Evolutionary conservation across 257 asterid species (phyloP).

Genomic region (Sherardia arvensis): DNA sequence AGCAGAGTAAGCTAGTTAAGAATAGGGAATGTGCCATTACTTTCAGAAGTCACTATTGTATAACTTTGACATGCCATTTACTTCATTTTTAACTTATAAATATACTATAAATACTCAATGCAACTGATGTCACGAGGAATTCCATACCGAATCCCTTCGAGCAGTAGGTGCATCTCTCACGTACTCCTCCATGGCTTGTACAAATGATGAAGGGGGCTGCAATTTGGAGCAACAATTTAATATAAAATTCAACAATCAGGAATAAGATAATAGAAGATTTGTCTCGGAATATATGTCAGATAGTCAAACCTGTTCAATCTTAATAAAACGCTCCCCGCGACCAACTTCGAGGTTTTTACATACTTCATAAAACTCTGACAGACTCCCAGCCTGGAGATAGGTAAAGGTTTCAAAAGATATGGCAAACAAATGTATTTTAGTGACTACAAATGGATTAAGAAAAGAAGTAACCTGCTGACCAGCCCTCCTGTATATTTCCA

Average conservation of each 20-base stretch:
- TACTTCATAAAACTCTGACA: conserved; percentile 85
- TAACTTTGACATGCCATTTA: background rate
- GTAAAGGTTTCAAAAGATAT: conserved; percentile 9
- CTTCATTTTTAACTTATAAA: background rate
- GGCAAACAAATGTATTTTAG: background rate
- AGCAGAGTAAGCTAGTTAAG: background rate
- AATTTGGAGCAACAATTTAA: conserved; percentile 17
- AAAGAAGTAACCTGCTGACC: conserved; percentile 62
- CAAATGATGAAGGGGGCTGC: conserved; percentile 92
- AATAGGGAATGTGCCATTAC: background rate
- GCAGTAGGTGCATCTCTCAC: conserved; percentile 85
- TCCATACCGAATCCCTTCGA: conserved; percentile 60
- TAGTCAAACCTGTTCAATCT: conserved; percentile 84
- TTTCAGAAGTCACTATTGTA: background rate
- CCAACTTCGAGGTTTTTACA: conserved; percentile 82
- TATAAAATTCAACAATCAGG: background rate
- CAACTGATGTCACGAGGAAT: conserved; percentile 6
- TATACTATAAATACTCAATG: background rate
- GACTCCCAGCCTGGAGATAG: conserved; percentile 67
- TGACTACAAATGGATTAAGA: background rate
- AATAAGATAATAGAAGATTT: background rate
- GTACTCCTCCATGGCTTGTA: conserved; percentile 98
- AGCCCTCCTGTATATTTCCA: conserved; percentile 85
- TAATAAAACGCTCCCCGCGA: conserved; percentile 83
- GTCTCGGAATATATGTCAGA: conserved; percentile 4